Base-by-base conservation (phyloP, 768 basidiomycete genomes). In the Macrocybe gigantea region DNA sequence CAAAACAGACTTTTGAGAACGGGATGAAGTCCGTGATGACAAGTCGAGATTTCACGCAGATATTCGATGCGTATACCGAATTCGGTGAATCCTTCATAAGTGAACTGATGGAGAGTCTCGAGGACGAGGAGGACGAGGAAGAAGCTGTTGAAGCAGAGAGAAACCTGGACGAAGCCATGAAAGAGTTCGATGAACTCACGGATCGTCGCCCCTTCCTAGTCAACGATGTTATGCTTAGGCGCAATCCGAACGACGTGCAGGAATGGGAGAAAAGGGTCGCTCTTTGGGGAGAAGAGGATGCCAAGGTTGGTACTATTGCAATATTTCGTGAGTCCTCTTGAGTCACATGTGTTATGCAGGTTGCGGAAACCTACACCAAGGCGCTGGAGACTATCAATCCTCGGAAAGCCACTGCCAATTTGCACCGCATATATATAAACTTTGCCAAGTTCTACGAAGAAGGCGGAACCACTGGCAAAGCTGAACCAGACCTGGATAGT, bases 191-290 rank as follows among this genome's bases (percentile, higher is more conserved):
- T 64, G 88, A 84, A 36, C 65, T 99, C 55, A 95, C 95, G 76
- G 96, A 99, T 63, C 77, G 94, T 42, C 68, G 96, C 61, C 95
- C 93, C 2, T 98, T 99, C 76, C 72, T 99, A 52, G 83, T 96
- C 40, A 99, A 99, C 57, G 94, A 97, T 58, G 96, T 98, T 9
- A 69, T 98, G 11, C 64, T 98, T 33, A 72, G 96, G 52, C 73
- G 96, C 58, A 99, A 99, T 72, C 90, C 92, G 5, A 90, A 97
- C 56, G 96, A 99, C 58, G 96, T 98, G 1, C 93, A 96, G 55
- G 96, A 99, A 63, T 99, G 96, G 96, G 96, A 98, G 70, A 99
- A 99, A 67, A 75, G 95, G 33, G 80, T 98, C 13, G 94, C 93
- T 2, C 67, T 98, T 29, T 95, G 83, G 79, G 96, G 88, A 2